Evolutionary conservation across 164 flowering plant genomes (phyloP).

Genomic region (Vitis riparia): DNA sequence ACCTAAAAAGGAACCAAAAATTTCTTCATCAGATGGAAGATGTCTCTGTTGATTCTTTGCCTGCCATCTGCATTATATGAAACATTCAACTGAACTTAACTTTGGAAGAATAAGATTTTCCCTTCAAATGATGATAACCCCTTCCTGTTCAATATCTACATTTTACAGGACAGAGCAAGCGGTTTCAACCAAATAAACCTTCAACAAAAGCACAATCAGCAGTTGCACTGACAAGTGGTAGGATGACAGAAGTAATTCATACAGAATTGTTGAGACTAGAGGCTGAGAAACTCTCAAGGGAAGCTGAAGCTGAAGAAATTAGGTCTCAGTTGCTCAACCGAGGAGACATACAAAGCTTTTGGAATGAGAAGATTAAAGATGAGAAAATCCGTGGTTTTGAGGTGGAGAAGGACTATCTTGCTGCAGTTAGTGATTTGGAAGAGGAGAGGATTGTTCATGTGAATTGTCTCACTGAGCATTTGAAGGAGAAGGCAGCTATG

Average conservation of each 20-base stretch:
- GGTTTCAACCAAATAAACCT: conserved; percentile 83
- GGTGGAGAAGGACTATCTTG: conserved; percentile 38
- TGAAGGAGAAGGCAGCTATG: conserved; percentile 73
- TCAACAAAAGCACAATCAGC: conserved; percentile 90
- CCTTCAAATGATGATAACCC: neutral
- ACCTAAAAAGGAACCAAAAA: too few species aligned
- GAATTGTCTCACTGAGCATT: conserved; percentile 30
- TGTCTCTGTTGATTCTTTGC: too few species aligned
- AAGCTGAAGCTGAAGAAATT: conserved; percentile 57
- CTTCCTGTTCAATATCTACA: neutral
- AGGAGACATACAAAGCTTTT: conserved; percentile 63
- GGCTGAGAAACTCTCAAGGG: conserved; percentile 51
- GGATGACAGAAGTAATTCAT: conserved; percentile 57
- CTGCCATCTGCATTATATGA: too few species aligned
- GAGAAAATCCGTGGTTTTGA: conserved; percentile 40
- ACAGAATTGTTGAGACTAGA: conserved; percentile 62
- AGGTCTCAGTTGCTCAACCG: conserved; percentile 58
- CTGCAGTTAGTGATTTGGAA: conserved; percentile 47
- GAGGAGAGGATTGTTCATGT: conserved; percentile 48
- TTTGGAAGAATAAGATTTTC: too few species aligned
- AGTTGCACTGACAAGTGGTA: conserved; percentile 77
- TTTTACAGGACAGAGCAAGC: conserved; percentile 70
- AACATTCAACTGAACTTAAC: too few species aligned
- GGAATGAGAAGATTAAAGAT: conserved; percentile 62
- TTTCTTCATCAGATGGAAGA: too few species aligned